Base-by-base conservation (phyloP, 805 yeast species). In the Wickerhamomyces canadensis region DNA sequence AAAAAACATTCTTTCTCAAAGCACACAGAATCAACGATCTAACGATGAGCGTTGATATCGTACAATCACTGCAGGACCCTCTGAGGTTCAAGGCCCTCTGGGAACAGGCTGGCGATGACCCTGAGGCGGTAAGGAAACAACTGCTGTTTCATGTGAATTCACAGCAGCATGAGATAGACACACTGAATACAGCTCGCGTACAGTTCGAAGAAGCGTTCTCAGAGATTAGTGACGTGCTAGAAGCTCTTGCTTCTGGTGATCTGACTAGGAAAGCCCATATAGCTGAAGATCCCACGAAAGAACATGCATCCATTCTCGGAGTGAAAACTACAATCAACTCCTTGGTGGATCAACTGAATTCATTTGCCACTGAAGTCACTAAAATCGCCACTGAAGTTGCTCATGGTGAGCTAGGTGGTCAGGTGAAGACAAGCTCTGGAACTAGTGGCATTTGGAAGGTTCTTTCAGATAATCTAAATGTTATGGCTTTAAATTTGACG, bases 361-460 rank as follows among this genome's bases (percentile, higher is more conserved):
- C 82, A 18, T 84, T 84, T 62, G 91, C 93, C 2, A 81, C 83
- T 48, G 95, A 86, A 59, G 94, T 85, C 26, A 79, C 91, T 2
- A 76, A 88, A 43, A 94, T 85, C 11, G 91, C 95, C 3, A 70
- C 93, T 41, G 95, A 86, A 58, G 88, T 88, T 17, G 95, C 95
- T 14, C 84, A 84, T 48, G 95, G 95, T 44, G 73, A 86, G 34
- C 67, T 85, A 36, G 95, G 95, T 36, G 95, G 95, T 8, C 95
- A 85, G 58, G 94, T 95, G 2, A 72, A 78, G 42, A 80, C 82
- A 38, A 79, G 76, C 17, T 23, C 38, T 40, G 81, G 79, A 41
- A 89, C 84, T 19, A 84, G 81, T 47, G 95, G 95, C 38, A 84
- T 84, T 40, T 85, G 95, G 95, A 78, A 80, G 52, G 89, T 83